A percentile compares a stretch with the other conserved stretches of the same genome.
Evolutionary conservation across 495 filamentous ascomycete species (phyloP).

Genomic region (Monascus purpureus): DNA sequence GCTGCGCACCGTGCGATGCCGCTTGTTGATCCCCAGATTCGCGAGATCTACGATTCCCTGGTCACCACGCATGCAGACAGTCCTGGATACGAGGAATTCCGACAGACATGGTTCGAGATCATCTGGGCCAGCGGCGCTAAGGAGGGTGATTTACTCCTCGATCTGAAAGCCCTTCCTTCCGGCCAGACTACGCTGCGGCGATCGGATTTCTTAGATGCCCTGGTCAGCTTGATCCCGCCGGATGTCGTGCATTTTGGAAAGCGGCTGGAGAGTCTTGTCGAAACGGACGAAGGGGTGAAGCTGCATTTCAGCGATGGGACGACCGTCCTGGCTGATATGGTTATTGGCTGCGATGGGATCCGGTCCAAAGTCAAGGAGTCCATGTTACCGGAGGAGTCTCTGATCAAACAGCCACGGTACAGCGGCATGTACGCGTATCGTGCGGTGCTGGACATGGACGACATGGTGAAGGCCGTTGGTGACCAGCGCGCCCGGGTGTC

Average conservation of each 20-base stretch:
- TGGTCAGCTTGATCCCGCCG: slow-evolving; percentile 39
- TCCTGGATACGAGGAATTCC: slow-evolving; percentile 11
- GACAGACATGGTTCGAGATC: slow-evolving; percentile 15
- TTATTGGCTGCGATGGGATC: slow-evolving; percentile 48
- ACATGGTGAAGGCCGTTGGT: slow-evolving; percentile 37
- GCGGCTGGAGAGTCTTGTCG: slow-evolving; percentile 9
- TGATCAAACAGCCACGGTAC: slow-evolving; percentile 23
- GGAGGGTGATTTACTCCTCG: slow-evolving; percentile 14
- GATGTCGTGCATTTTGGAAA: slow-evolving; percentile 24
- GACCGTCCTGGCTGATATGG: slow-evolving; percentile 19
- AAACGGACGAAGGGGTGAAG: slow-evolving; percentile 7
- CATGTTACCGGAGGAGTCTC: slow-evolving; percentile 25
- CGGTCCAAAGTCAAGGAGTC: slow-evolving; percentile 32
- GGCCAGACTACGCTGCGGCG: slow-evolving; percentile 31
- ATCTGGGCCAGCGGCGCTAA: slow-evolving; percentile 12
- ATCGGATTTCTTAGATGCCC: slow-evolving; percentile 44
- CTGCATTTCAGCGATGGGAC: slow-evolving; percentile 22
- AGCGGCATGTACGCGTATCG: slow-evolving; percentile 43
- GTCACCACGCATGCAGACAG: slow-evolving; percentile 17
- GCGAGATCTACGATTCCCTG: slow-evolving; percentile 18
- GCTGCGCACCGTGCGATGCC: slow-evolving; percentile 43
- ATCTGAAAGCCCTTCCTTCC: slow-evolving; percentile 18
- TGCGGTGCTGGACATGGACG: slow-evolving; percentile 46
- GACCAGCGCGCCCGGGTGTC: slow-evolving; percentile 35
- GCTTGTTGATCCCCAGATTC: slow-evolving; percentile 29